Base-by-base conservation (phyloP, 495 filamentous ascomycete species). In the Penicillium simplicissimum region DNA sequence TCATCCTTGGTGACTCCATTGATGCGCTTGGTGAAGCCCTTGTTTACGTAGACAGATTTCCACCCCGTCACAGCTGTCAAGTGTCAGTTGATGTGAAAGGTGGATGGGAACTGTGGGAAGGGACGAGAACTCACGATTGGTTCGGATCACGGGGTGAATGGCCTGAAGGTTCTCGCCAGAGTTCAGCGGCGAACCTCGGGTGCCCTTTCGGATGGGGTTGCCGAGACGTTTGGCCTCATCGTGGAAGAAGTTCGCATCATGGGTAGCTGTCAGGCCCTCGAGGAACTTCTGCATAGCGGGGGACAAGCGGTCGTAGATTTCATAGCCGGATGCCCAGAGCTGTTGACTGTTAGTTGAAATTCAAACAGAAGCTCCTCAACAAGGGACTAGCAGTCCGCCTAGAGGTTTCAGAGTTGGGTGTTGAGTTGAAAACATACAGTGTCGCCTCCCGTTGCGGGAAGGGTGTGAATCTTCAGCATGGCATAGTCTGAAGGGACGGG, bases 11-110 rank as follows among this genome's bases (percentile, higher is more conserved):
- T 52, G 8, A 52, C 49, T 8, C 49, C 49, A 28, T 52, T 52
- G 49, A 52, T 52, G 31, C 49, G 49, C 31, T 52, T 52, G 13
- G 49, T 52, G 31, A 52, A 52, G 14, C 49, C 49, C 31, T 35
- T 52, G 31, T 52, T 52, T 7, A 52, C 49, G 31, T 52, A 52
- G 8, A 52, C 49, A 17, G 49, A 52, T 17, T 52, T 52, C 49
- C 49, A 52, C 14, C 49, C 49, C 1, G 49, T 52, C 28, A 52
- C 49, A 7, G 49, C 49, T 52, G 21, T 48, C 2, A 23, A 48
- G 43, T 25, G 21, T 48, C 43, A 48, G 43, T 28, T 11, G 11
- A 28, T 48, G 42, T 3, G 7, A 28, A 48, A 7, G 19, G 14
- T 28, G 6, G 8, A 43, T 17, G 0, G 3, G 8, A 14, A 19